Percentiles rank a stretch among this genome's conserved stretches.
Evolutionary conservation across 2,329 filamentous ascomycete genomes (phyloP).

Genomic region (Zymoseptoria tritici): DNA sequence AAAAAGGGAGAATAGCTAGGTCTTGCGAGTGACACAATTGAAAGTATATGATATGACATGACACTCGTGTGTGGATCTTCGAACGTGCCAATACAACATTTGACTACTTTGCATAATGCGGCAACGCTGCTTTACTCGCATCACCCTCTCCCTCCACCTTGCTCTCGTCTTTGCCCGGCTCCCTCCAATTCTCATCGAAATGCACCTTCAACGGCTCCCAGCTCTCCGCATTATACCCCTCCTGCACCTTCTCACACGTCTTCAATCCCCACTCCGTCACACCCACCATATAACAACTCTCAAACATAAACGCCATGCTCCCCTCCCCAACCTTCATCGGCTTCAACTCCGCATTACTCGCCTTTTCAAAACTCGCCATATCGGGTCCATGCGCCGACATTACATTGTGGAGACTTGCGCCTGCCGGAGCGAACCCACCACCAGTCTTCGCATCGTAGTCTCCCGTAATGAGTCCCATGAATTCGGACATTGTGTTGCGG

Average conservation of each 20-base stretch:
- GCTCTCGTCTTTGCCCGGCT: not conserved
- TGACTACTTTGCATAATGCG: not conserved
- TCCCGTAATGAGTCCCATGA: constrained; percentile 54
- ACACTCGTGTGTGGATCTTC: not conserved
- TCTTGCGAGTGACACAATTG: not conserved
- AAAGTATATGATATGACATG: not conserved
- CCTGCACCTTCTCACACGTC: constrained; percentile 62
- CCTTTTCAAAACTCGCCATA: constrained; percentile 49
- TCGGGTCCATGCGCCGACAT: constrained; percentile 49
- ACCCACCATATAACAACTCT: constrained; percentile 62
- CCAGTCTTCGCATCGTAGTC: constrained; percentile 53
- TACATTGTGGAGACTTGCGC: constrained; percentile 46
- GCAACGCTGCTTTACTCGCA: not conserved
- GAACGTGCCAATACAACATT: not conserved
- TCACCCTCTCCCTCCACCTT: not conserved
- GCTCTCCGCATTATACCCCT: constrained; percentile 71
- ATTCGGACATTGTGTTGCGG: constrained; percentile 60
- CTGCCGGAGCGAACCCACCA: constrained; percentile 52
- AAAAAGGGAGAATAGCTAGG: not conserved
- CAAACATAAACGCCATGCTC: constrained; percentile 63
- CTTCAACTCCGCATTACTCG: constrained; percentile 47
- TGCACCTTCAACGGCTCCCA: constrained; percentile 54
- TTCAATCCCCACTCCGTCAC: constrained; percentile 67
- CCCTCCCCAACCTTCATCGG: constrained; percentile 53
- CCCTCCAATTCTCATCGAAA: constrained; percentile 27